These are phyloP conservation scores for Cenococcum geophilum DNA, from an alignment of 495 filamentous ascomycete species.

Conservation along the genomic window DNA sequence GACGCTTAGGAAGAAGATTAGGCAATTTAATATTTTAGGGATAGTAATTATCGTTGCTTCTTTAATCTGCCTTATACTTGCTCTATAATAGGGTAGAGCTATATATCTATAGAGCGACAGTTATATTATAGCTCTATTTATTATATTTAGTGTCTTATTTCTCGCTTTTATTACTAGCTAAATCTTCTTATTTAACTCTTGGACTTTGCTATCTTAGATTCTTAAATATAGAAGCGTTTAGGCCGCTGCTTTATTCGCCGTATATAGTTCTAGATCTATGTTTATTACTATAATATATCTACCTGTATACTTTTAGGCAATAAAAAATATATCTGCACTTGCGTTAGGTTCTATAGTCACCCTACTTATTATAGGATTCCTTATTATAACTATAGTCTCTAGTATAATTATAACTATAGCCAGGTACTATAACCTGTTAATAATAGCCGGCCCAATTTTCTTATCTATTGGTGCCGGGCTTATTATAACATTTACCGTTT, in stretches of 20 bases:
- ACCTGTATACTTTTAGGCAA: conserved; percentile 27
- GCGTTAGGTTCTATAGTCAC: conserved; percentile 14
- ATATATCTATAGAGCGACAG: conserved; percentile 60
- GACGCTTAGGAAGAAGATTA: conserved; percentile 42
- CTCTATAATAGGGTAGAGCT: conserved; percentile 81
- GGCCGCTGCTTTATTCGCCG: conserved; percentile 48
- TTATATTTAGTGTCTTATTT: conserved; percentile 61
- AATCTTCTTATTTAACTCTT: conserved; percentile 45
- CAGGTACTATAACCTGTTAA: conserved; percentile 26
- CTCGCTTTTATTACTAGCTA: conserved; percentile 47
- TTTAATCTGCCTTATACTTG: conserved; percentile 67
- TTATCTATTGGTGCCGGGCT: conserved; percentile 25
- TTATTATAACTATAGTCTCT: conserved; percentile 19
- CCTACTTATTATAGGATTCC: conserved; percentile 16
- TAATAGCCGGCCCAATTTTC: conserved; percentile 21
- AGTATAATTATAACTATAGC: conserved; percentile 16
- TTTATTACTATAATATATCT: conserved; percentile 43
- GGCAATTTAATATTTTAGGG: conserved; percentile 62
- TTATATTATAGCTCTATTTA: conserved; percentile 65
- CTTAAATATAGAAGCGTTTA: conserved; percentile 64
- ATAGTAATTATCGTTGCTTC: conserved; percentile 63
- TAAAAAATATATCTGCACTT: conserved; percentile 17
- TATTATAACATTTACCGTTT: conserved; percentile 19
- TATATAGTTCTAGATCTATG: conserved; percentile 58
- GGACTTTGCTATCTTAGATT: conserved; percentile 63